phyloP scores from a whole-genome alignment of 2,329 filamentous ascomycete species.

The Lojkania enalia region DNA sequence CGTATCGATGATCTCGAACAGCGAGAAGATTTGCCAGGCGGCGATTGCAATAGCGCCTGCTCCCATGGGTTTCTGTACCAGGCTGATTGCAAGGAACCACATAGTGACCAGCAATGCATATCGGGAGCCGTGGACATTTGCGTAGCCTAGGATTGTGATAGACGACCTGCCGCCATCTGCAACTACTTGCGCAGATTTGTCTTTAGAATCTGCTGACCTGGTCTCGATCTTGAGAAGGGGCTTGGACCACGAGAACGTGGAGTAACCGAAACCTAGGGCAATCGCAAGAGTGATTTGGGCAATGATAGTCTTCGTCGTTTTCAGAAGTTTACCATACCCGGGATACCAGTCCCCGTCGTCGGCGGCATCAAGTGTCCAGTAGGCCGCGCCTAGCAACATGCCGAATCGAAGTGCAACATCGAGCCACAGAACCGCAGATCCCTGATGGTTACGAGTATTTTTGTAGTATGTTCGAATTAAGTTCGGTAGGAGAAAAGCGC shows the following conservation, averaged over 20 bases:
- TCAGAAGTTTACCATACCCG: slow-evolving; percentile 58
- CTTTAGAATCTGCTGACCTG: slow-evolving; percentile 24
- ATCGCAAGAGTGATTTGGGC: slow-evolving; percentile 81
- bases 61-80: slow-evolving; percentile 94
- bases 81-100: slow-evolving; percentile 72
- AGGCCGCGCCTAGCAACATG: slow-evolving; percentile 74
- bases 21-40: slow-evolving; percentile 84
- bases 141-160: slow-evolving; percentile 85
- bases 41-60: slow-evolving; percentile 80
- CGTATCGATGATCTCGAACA: slow-evolving; percentile 66
- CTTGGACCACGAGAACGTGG: slow-evolving; percentile 82
- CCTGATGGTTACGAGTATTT: slow-evolving; percentile 84
- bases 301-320: slow-evolving; percentile 73
- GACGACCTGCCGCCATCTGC: slow-evolving; percentile 38
- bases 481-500: slow-evolving; percentile 71
- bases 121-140: slow-evolving; percentile 87
- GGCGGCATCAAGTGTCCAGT: slow-evolving; percentile 88
- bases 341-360: slow-evolving; percentile 83
- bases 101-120: slow-evolving; percentile 84
- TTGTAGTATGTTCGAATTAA: slow-evolving; percentile 79
- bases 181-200: slow-evolving; percentile 41
- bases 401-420: slow-evolving; percentile 76
- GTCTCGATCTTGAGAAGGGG: slow-evolving; percentile 76
- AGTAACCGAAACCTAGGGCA: slow-evolving; percentile 79
- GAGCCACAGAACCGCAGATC: slow-evolving; percentile 82